Base-by-base conservation (phyloP, 306 rosid species). In the Inga laurina region DNA sequence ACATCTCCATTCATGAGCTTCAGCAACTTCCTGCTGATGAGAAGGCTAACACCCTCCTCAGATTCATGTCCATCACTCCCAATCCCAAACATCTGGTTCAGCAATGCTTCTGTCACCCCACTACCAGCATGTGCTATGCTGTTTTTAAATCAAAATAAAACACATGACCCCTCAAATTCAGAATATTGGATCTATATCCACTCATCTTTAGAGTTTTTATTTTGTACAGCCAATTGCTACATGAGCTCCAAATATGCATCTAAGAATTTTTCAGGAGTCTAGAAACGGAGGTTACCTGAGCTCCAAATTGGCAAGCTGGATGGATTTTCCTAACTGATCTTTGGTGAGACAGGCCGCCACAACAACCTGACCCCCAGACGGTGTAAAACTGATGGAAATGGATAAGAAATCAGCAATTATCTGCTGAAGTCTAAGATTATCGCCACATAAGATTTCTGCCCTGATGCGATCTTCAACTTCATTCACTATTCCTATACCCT, bases 1-100 rank as follows among this genome's bases (percentile, higher is more conserved):
- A 94, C 93, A 61, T 92, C 98, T 56, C 99, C 99, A 77, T 88
- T 92, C 98, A 96, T 96, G 32, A 92, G 94, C 87, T 91, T 91
- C 86, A 94, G 87, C 67, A 96, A 89, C 80, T 91, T 94, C 80
- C 97, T 87, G 84, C 99, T 90, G 78, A 96, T 88, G 46, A 94
- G 89, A 19, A 96, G 88, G 88, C 97, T 89, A 43, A 89, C 69
- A 51, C 98, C 98, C 74, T 94, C 99, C 41, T 96, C 99, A 0
- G 95, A 92, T 52, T 91, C 84, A 14, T 88, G 79, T 15, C 86
- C 92, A 10, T 87, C 84, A 18, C 80, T 88, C 65, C 89, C 98
- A 85, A 93, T 88, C 59, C 89, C 98, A 85, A 93, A 96, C 97
- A 94, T 91, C 87, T 94, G 91, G 85, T 91, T 91, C 86, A 94